Evolutionary conservation across 2,329 filamentous ascomycete genomes (phyloP), one percentile per base, ranked within the genome.

Genomic region (Didymella lethalis): DNA sequence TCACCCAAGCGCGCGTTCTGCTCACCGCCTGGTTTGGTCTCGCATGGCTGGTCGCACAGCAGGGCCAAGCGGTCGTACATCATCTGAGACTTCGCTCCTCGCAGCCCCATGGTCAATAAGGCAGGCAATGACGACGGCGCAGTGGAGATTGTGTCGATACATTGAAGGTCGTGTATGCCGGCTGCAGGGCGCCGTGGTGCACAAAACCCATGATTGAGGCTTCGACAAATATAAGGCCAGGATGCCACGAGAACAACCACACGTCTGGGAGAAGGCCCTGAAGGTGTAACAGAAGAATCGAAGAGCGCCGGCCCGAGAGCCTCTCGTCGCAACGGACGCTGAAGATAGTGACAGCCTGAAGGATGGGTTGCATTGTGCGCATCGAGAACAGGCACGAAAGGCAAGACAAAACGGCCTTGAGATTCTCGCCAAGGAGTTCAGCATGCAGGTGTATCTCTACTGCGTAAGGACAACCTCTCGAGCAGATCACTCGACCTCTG

Each of bases 201-300:
- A 40, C 43, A 48, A 43, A 7, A 32, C 26, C 43, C 43, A 48
- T 29, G 29, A 44, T 25, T 23, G 20, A 34, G 32, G 26, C 50
- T 28, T 18, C 25, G 54, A 34, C 32, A 36, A 23, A 20, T 32
- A 32, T 25, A 20, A 32, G 29, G 26, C 56, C 34, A 40, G 56
- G 56, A 47, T 59, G 50, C 56, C 56, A 59, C 50, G 56, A 59
- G 56, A 59, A 54, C 38, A 8, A 51, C 56, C 56, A 50, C 23
- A 44, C 16, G 25, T 32, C 28, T 47, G 50, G 47, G 48, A 38
- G 16, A 29, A 26, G 26, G 41, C 16, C 32, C 32, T 23, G 16
- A n/a, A 8, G 46, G 49, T 18, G 50, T 54, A 59, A 59, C 56
- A 47, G 56, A 54, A 59, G 31, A 32, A 50, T 50, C 40, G 50